phyloP scores from a whole-genome alignment of 2,329 filamentous ascomycete species.

The Madurella mycetomatis region DNA sequence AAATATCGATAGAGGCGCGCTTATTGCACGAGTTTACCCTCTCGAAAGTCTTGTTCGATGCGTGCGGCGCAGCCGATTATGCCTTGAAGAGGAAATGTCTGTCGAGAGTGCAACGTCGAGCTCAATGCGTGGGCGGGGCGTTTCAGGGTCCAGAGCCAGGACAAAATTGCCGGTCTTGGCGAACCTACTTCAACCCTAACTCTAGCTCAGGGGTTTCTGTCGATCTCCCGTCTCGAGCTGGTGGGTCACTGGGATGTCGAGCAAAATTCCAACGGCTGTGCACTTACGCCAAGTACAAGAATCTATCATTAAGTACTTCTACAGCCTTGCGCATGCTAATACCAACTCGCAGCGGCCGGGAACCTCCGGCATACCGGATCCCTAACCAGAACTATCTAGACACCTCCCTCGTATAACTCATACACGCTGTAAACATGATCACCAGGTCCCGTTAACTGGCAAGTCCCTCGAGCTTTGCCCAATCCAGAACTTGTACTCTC shows the following conservation, averaged over 20 bases:
- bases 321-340: too few species aligned
- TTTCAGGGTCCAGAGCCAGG: constrained; percentile 2
- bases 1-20: neutral
- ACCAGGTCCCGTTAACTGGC: constrained; percentile 20
- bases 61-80: neutral
- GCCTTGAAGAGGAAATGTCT: neutral
- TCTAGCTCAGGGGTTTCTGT: too few species aligned
- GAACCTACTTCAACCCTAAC: too few species aligned
- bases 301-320: neutral
- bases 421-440: neutral
- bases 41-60: neutral
- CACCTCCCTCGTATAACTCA: neutral
- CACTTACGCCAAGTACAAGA: too few species aligned
- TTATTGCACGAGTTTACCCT: neutral
- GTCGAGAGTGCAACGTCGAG: too few species aligned
- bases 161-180: neutral
- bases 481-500: constrained; percentile 24
- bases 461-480: constrained; percentile 26
- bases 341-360: too few species aligned
- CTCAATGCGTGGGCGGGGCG: too few species aligned
- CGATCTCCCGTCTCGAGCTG: too few species aligned
- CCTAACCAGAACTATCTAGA: neutral
- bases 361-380: too few species aligned
- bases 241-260: too few species aligned
- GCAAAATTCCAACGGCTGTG: too few species aligned